Base-by-base conservation (phyloP, 1,284 basidiomycete genomes). In the Stereum hirsutum region DNA sequence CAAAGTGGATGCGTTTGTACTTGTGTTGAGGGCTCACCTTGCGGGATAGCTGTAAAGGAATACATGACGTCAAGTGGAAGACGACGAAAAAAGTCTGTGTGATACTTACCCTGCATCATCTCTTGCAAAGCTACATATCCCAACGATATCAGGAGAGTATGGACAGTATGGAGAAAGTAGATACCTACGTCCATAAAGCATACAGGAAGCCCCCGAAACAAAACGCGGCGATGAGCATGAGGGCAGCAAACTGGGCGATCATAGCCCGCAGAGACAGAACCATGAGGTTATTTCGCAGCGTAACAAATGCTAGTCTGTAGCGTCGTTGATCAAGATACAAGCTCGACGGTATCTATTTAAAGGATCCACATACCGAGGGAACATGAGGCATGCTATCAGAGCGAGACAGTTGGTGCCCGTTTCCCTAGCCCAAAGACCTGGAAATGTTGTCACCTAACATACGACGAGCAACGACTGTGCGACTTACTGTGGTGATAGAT, bases 151-250 rank as follows among this genome's bases (percentile, higher is more conserved):
- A 45, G 43, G 41, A 19, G 46, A 35, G 28, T 41, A 37, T 26
- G n/a, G n/a, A n/a, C n/a, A n/a, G n/a, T n/a, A n/a, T n/a, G n/a
- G n/a, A 41, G 31, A 39, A 35, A 14, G 21, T 11, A 38, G 8
- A n/a, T 5, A 75, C 86, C 60, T 56, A 89, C 72, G 89, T 93
- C 79, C 82, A 94, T 15, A 96, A 69, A 0, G 91, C 89, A 62
- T 95, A 96, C 26, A 92, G 60, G 59, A 97, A 97, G 3, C 92
- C 91, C 31, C 75, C 78, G 54, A 90, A 91, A 57, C 91, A 94
- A 59, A 93, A 93, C 1, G 78, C 78, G 2, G 92, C 93, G 20
- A 96, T 88, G 30, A 82, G 58, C 87, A 96, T 93, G 34, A 95
- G 68, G 20, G 76, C 64, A 15, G 74, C 61, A 54, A 92, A 91